phyloP scores from a whole-genome alignment of 1,284 basidiomycete species.

The Mycena sp. region DNA sequence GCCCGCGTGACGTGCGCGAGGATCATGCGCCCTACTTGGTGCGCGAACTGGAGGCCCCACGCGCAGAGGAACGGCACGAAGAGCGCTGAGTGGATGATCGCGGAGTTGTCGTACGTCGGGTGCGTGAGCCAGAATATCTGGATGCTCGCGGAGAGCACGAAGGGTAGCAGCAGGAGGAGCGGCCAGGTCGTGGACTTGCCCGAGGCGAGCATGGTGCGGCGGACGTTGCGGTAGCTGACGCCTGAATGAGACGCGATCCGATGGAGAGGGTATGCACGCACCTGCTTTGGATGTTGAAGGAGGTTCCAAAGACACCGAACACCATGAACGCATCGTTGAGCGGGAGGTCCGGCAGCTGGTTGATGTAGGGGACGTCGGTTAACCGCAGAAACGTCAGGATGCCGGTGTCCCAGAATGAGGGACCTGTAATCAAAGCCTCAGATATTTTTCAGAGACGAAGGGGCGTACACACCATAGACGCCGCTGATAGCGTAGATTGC shows the following conservation, averaged over 20 bases:
- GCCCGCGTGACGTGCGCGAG: conserved; percentile 89
- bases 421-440: conserved; percentile 52
- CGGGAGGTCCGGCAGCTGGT: conserved; percentile 70
- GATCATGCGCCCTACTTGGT: conserved; percentile 93
- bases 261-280: conserved; percentile 36
- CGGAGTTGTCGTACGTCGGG: conserved; percentile 63
- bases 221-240: conserved; percentile 82
- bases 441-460: neutral
- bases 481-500: conserved; percentile 84
- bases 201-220: conserved; percentile 52
- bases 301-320: conserved; percentile 79
- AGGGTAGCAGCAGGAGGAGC: conserved; percentile 82
- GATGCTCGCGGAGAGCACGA: conserved; percentile 73
- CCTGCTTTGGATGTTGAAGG: conserved; percentile 85
- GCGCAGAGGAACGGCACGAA: conserved; percentile 90
- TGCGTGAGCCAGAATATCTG: conserved; percentile 86
- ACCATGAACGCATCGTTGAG: conserved; percentile 92
- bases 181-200: conserved; percentile 62
- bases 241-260: conserved; percentile 2
- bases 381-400: conserved; percentile 72
- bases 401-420: conserved; percentile 86
- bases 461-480: conserved; percentile 62
- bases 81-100: conserved; percentile 69
- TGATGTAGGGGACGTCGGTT: conserved; percentile 59
- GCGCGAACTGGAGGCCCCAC: conserved; percentile 90